phyloP scores from a whole-genome alignment of 2,329 filamentous ascomycete species.

The Graphilbum sp. region DNA sequence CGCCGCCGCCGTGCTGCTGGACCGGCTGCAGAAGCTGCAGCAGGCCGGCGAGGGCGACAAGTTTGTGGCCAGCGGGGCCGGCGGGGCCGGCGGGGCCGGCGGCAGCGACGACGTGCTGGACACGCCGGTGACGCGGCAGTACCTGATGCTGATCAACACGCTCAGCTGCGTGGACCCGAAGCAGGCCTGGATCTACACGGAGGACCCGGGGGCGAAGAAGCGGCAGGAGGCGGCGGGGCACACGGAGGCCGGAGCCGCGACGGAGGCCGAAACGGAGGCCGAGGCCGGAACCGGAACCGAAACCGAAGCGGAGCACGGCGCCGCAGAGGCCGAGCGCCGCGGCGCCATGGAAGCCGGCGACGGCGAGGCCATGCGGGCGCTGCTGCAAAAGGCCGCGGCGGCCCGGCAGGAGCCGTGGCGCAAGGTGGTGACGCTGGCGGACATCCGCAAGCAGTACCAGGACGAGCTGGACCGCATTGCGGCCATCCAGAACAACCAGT shows the following conservation, averaged over 20 bases:
- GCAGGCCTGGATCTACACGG: conserved; percentile 64
- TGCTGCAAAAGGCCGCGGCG: conserved; percentile 11
- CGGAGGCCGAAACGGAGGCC: too few species aligned
- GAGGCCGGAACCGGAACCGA: too few species aligned
- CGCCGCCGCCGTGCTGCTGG: conserved; percentile 44
- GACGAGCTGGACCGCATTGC: conserved; percentile 76
- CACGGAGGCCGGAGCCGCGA: too few species aligned
- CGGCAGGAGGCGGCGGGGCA: too few species aligned
- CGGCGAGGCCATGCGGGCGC: conserved; percentile 9
- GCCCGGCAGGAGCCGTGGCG: conserved; percentile 32
- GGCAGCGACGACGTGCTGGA: conserved; percentile 38
- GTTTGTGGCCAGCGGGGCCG: conserved; percentile 14
- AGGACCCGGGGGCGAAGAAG: conserved; percentile 18
- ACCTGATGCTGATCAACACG: conserved; percentile 84
- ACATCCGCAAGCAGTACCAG: conserved; percentile 79
- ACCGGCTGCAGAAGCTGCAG: conserved; percentile 46
- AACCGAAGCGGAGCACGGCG: too few species aligned
- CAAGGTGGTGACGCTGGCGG: conserved; percentile 68
- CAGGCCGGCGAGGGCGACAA: conserved; percentile 42
- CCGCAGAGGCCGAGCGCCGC: too few species aligned
- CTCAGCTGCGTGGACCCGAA: conserved; percentile 70
- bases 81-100: conserved; percentile 1
- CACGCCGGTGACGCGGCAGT: conserved; percentile 54
- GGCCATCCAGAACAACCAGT: conserved; percentile 77
- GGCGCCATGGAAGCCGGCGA: too few species aligned